These are phyloP conservation scores for Pharus latifolius DNA, from an alignment of 176 grass and related monocot species.

Conservation along the genomic window DNA sequence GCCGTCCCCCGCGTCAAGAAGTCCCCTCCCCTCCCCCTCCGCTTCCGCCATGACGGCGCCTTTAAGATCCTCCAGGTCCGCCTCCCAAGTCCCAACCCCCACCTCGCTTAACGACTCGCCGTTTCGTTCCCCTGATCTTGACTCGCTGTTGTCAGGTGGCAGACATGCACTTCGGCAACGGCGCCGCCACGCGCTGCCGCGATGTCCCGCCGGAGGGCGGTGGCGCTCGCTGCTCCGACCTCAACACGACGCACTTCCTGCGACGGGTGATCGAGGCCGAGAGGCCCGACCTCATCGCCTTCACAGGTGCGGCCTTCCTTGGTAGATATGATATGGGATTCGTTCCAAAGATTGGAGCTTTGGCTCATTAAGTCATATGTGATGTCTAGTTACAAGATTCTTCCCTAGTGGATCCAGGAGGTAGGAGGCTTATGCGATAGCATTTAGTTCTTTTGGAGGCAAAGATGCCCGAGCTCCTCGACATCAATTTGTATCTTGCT, in stretches of 20 bases:
- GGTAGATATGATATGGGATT: neutral
- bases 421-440: neutral
- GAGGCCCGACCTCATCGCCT: constrained; percentile 76
- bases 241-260: constrained; percentile 80
- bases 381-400: too few relatives aligned
- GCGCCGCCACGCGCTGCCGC: constrained; percentile 56
- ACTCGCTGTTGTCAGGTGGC: constrained; percentile 50
- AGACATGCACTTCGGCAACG: constrained; percentile 95
- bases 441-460: neutral
- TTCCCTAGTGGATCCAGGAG: too few relatives aligned
- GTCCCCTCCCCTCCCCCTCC: constrained; percentile 48
- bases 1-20: constrained; percentile 40
- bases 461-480: neutral
- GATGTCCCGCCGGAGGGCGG: constrained; percentile 49
- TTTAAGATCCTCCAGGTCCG: constrained; percentile 87
- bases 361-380: neutral
- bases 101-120: neutral
- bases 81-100: neutral
- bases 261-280: constrained; percentile 67
- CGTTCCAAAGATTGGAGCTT: neutral
- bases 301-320: constrained; percentile 46
- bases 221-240: constrained; percentile 65
- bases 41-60: constrained; percentile 61
- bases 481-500: neutral
- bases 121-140: neutral